phyloP scores from a whole-genome alignment of 768 basidiomycete species.

The Astraeus odoratus region DNA sequence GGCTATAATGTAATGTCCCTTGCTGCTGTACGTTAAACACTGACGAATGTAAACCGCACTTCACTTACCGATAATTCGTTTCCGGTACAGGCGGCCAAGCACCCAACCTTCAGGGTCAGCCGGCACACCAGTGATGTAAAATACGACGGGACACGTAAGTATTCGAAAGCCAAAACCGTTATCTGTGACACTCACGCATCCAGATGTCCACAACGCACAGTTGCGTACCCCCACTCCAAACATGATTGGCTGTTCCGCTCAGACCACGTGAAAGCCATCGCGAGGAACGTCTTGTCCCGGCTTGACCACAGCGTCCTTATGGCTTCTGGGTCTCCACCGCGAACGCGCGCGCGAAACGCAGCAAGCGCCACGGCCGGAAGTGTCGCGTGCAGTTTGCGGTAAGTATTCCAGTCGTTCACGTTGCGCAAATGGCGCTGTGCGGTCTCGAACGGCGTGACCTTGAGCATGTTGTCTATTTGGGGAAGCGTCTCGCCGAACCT shows the following conservation, averaged over 20 bases:
- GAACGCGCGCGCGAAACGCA: slow-evolving; percentile 58
- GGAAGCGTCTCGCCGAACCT: slow-evolving; percentile 76
- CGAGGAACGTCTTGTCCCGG: slow-evolving; percentile 67
- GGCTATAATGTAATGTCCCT: slow-evolving; percentile 67
- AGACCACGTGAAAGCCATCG: slow-evolving; percentile 69
- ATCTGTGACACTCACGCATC: slow-evolving; percentile 46
- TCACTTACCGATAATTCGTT: slow-evolving; percentile 63
- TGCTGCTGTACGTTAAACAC: slow-evolving; percentile 24
- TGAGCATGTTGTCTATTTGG: slow-evolving; percentile 64
- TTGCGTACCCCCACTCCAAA: slow-evolving; percentile 80
- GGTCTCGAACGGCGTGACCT: slow-evolving; percentile 63
- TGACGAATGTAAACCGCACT: not conserved
- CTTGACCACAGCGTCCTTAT: slow-evolving; percentile 62
- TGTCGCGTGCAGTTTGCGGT: slow-evolving; percentile 63
- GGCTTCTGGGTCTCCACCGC: slow-evolving; percentile 57
- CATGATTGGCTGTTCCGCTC: slow-evolving; percentile 64
- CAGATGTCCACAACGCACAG: slow-evolving; percentile 65
- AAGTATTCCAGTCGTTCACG: slow-evolving; percentile 58
- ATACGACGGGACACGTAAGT: not conserved
- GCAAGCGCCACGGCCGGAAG: slow-evolving; percentile 63
- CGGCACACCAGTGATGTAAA: not conserved
- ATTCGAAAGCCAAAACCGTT: not conserved
- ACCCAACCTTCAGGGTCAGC: slow-evolving; percentile 37
- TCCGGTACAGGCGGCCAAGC: slow-evolving; percentile 77
- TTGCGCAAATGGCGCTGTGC: slow-evolving; percentile 62